Conservation (phyloP, 805 yeast genomes). For the Ogataea allantospora region DNA sequence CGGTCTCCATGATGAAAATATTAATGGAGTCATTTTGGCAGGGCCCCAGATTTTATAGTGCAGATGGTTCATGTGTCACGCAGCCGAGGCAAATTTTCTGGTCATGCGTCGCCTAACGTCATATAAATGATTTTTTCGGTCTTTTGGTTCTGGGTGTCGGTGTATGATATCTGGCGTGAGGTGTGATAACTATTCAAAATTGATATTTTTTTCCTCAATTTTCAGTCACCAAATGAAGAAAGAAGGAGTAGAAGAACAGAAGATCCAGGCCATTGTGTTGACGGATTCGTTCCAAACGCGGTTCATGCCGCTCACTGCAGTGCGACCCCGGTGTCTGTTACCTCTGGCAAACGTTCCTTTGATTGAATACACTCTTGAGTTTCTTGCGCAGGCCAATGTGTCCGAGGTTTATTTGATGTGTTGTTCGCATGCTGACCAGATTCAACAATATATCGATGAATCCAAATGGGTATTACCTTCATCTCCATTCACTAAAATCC, state of each 20-base stretch:
- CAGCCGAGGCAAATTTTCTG: slow-evolving; percentile 9
- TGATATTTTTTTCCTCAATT: slow-evolving; percentile 7
- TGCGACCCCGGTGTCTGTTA: slow-evolving; percentile 83
- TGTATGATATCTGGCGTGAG: slow-evolving; percentile 1
- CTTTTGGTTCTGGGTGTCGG: neutral
- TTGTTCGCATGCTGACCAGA: slow-evolving; percentile 85
- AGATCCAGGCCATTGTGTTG: slow-evolving; percentile 90
- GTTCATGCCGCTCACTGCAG: slow-evolving; percentile 87
- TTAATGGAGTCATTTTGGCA: neutral
- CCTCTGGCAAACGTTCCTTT: slow-evolving; percentile 93
- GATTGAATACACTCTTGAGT: slow-evolving; percentile 92
- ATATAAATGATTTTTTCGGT: too few relatives aligned
- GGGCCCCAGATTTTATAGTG: slow-evolving; percentile 8
- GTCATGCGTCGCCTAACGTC: slow-evolving; percentile 7
- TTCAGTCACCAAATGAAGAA: slow-evolving; percentile 6
- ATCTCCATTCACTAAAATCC: slow-evolving; percentile 77
- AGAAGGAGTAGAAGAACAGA: slow-evolving; percentile 43
- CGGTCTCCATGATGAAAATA: slow-evolving; percentile 5
- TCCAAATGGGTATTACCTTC: slow-evolving; percentile 68
- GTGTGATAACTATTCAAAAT: neutral
- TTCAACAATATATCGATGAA: slow-evolving; percentile 73
- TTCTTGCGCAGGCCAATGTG: slow-evolving; percentile 86
- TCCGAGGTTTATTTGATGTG: slow-evolving; percentile 89
- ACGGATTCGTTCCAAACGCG: slow-evolving; percentile 92
- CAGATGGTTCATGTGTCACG: slow-evolving; percentile 8